A percentile compares a stretch with the other conserved stretches of the same genome.
Evolutionary conservation across 371 early-diverging fungal genomes (phyloP).

Genomic region (Ecytonucleospora hepatopenaei): DNA sequence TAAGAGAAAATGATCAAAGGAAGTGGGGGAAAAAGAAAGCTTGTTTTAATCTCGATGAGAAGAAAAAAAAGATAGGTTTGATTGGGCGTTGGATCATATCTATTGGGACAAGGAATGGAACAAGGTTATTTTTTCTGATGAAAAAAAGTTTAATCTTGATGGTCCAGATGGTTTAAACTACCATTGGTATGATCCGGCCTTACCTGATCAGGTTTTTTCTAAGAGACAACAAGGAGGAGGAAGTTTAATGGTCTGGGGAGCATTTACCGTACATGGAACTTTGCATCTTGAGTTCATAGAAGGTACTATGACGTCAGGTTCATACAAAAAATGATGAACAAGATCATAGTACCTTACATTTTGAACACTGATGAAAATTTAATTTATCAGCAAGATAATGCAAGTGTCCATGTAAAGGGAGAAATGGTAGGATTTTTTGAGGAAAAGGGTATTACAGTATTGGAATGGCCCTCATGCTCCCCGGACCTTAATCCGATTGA

Average conservation of each 20-base stretch:
- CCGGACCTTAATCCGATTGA: conserved; percentile 27
- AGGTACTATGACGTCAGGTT: background rate
- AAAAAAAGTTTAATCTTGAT: background rate
- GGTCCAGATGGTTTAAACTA: background rate
- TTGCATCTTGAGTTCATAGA: background rate
- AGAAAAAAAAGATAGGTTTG: background rate
- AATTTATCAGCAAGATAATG: conserved; percentile 30
- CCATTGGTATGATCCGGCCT: background rate
- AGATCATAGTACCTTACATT: background rate
- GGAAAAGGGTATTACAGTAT: conserved; percentile 4
- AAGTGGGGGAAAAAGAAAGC: background rate
- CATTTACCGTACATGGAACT: background rate
- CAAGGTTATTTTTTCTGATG: background rate
- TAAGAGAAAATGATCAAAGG: background rate
- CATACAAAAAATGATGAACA: background rate
- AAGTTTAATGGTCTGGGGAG: background rate
- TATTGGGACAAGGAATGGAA: background rate
- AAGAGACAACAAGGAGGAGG: background rate
- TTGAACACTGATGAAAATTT: background rate
- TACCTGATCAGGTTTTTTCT: background rate
- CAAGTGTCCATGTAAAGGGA: conserved; percentile 22
- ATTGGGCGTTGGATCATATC: background rate
- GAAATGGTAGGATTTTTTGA: conserved; percentile 9
- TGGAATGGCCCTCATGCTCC: conserved; percentile 18
- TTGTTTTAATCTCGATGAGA: background rate